phyloP scores from a whole-genome alignment of 345 rosid species.

The Aegle marmelos region DNA sequence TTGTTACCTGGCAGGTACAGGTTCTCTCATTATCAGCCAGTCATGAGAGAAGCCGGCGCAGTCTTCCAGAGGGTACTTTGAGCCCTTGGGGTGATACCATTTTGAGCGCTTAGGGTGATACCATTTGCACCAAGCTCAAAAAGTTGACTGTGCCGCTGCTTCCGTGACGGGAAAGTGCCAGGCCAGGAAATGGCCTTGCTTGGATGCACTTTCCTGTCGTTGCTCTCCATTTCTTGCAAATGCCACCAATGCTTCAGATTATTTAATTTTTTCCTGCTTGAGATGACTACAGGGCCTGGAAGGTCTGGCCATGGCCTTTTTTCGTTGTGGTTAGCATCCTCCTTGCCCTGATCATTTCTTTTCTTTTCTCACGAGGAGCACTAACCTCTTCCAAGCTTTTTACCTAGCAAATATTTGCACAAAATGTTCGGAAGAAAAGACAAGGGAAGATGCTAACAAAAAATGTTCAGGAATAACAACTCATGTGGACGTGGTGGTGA shows the following conservation, averaged over 20 bases:
- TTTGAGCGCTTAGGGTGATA: background rate
- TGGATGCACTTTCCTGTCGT: background rate
- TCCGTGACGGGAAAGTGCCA: background rate
- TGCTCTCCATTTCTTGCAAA: constrained; percentile 8
- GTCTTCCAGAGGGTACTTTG: background rate
- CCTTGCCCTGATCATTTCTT: background rate
- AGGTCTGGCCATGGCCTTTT: background rate
- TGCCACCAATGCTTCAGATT: background rate
- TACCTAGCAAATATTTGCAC: background rate
- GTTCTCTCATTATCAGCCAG: background rate
- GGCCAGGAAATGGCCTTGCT: background rate
- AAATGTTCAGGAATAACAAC: background rate
- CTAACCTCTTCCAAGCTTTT: background rate
- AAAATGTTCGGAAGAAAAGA: background rate
- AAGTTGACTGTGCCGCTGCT: background rate
- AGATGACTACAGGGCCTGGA: background rate
- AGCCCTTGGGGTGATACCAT: too few species aligned
- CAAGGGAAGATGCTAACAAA: too few species aligned
- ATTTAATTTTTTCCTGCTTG: constrained; percentile 1
- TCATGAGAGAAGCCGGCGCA: background rate
- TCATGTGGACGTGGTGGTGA: background rate
- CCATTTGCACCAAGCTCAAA: background rate
- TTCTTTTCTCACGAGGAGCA: background rate
- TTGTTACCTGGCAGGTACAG: background rate
- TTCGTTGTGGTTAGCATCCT: background rate